These are phyloP conservation scores for Boeremia exigua DNA, from an alignment of 2,329 filamentous ascomycete species.

Conservation along the genomic window DNA sequence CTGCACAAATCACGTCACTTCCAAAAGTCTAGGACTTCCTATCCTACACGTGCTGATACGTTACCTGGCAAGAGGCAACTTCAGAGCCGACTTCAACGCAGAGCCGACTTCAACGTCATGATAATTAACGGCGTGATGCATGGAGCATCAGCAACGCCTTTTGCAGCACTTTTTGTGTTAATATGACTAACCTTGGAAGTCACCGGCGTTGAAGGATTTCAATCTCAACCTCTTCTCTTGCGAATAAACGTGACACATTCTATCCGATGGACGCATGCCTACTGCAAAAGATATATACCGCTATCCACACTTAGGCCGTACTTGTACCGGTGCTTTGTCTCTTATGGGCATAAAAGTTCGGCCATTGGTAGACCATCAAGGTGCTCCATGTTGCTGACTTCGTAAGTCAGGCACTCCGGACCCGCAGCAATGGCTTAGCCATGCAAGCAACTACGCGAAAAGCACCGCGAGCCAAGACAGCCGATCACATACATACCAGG, in stretches of 20 bases:
- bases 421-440: constrained; percentile 20
- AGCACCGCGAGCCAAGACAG: constrained; percentile 26
- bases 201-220: too few relatives aligned
- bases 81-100: too few relatives aligned
- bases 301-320: background rate
- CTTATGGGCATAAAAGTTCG: constrained; percentile 28
- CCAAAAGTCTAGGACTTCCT: background rate
- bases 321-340: constrained; percentile 16
- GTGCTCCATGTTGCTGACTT: constrained; percentile 27
- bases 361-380: constrained; percentile 35
- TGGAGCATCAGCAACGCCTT: too few relatives aligned
- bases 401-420: constrained; percentile 9
- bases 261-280: too few relatives aligned
- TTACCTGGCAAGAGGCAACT: background rate
- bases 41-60: constrained; percentile 14
- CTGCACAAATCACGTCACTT: background rate
- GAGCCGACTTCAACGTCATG: too few relatives aligned
- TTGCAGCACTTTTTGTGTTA: too few relatives aligned
- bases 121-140: too few relatives aligned
- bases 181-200: too few relatives aligned
- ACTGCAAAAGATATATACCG: too few relatives aligned
- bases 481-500: constrained; percentile 10
- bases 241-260: too few relatives aligned
- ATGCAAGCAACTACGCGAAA: constrained; percentile 12
- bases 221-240: too few relatives aligned